These are phyloP conservation scores for Trametes cubensis DNA, from an alignment of 768 basidiomycete species.

Conservation along the genomic window DNA sequence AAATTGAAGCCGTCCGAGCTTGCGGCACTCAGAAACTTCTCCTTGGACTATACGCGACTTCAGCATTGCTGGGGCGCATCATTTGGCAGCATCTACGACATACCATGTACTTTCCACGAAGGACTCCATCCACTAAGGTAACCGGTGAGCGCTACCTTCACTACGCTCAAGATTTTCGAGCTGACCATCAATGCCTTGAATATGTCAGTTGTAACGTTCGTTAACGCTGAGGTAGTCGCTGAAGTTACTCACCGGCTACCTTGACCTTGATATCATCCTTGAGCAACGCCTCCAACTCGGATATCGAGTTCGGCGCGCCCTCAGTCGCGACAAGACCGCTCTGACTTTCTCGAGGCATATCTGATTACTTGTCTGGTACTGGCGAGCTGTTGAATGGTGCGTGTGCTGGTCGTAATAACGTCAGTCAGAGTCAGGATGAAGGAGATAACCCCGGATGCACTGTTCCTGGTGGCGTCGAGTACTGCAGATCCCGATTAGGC, in stretches of 20 bases:
- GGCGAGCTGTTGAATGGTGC: not conserved
- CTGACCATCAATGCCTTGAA: slow-evolving; percentile 69
- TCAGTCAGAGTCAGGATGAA: not conserved
- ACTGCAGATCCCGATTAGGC: slow-evolving; percentile 1
- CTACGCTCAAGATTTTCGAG: not conserved
- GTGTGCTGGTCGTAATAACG: not conserved
- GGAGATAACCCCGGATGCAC: not conserved
- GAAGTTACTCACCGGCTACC: slow-evolving; percentile 72
- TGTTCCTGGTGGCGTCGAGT: slow-evolving; percentile 14
- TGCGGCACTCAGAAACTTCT: slow-evolving; percentile 85
- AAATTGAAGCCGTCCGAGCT: slow-evolving; percentile 88
- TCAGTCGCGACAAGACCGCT: slow-evolving; percentile 33
- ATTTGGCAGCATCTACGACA: slow-evolving; percentile 11
- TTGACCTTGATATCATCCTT: slow-evolving; percentile 80
- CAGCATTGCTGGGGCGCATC: not conserved
- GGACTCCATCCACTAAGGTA: slow-evolving; percentile 81
- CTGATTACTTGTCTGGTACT: no score
- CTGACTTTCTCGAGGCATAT: slow-evolving; percentile 17
- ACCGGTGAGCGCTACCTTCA: not conserved
- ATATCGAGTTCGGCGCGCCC: slow-evolving; percentile 52
- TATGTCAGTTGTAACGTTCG: not conserved
- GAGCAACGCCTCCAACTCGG: slow-evolving; percentile 60
- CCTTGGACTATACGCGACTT: slow-evolving; percentile 66
- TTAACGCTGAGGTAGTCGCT: not conserved
- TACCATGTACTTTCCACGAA: slow-evolving; percentile 95